Base-by-base conservation (phyloP, 768 basidiomycete species). In the Phlebiopsis gigantea region DNA sequence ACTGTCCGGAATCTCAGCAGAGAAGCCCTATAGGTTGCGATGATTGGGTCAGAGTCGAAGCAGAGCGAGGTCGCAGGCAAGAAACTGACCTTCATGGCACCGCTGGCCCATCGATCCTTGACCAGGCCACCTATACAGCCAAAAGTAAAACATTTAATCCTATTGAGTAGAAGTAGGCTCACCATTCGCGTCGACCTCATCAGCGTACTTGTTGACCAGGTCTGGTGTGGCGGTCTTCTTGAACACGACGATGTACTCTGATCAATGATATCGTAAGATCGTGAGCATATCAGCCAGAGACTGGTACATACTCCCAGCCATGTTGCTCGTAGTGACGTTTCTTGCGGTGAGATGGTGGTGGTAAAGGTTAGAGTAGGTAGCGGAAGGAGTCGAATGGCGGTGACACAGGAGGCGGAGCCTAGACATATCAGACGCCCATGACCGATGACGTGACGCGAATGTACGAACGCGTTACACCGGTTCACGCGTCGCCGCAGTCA, bases 241-340 rank as follows among this genome's bases (percentile, higher is more conserved):
- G 72, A 85, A 84, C 6, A 80, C 73, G 42, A 85, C 75, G 53
- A 83, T 82, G 63, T 74, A 83, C 60, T 69, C 81, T 83, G 64
- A 17, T n/a, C 19, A 15, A 22, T 15, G 28, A 9, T 2, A 22
- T n/a, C 2, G 7, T 29, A 21, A 31, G 29, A 46, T 30, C 45
- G 9, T 6, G 5, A 9, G 17, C 24, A 9, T 39, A 2, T 17
- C 12, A 19, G 29, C 28, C 19, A 43, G 22, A 1, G 34, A 43
- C n/a, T 12, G 15, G 43, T 45, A 46, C 53, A 8, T 28, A 55
- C 53, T 55, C 26, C 54, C 54, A 47, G 54, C 45, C 54, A 55
- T 55, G 24, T 26, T 54, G 21, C 22, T 31, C 17, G 50, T 34
- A 26, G 26, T 14, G 34, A 2, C 28, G 24, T 19, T 42, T 29